Percentiles rank a stretch among this genome's conserved stretches.
Evolutionary conservation across 768 basidiomycete genomes (phyloP).

Genomic region (Boletellus sp.): DNA sequence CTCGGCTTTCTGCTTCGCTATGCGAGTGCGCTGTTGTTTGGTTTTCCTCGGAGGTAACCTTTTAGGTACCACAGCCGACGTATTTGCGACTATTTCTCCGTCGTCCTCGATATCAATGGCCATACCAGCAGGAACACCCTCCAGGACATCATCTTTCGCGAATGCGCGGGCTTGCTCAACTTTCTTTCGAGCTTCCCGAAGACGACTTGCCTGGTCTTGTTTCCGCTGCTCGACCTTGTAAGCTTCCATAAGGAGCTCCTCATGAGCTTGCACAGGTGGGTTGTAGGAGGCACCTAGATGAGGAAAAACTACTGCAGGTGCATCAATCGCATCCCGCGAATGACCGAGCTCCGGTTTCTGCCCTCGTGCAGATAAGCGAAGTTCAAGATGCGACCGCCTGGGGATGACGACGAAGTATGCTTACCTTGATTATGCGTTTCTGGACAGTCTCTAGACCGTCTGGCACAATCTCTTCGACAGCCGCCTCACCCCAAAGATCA

Average conservation of each 20-base stretch:
- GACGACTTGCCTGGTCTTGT: slow-evolving; percentile 49
- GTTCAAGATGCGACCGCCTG: not conserved
- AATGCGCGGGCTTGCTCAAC: slow-evolving; percentile 46
- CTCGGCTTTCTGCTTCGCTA: slow-evolving; percentile 59
- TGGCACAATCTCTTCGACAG: slow-evolving; percentile 37
- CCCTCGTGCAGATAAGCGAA: not conserved
- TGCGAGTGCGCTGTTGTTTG: slow-evolving; percentile 66
- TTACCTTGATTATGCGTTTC: slow-evolving; percentile 52
- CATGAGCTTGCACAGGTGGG: slow-evolving; percentile 70
- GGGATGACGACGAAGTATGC: not conserved
- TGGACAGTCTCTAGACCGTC: slow-evolving; percentile 38
- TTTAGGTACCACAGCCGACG: slow-evolving; percentile 35
- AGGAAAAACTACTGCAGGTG: slow-evolving; percentile 67
- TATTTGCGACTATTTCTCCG: slow-evolving; percentile 33
- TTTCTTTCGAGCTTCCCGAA: slow-evolving; percentile 50
- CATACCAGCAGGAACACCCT: slow-evolving; percentile 62
- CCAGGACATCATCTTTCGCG: slow-evolving; percentile 30
- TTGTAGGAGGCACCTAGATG: slow-evolving; percentile 90
- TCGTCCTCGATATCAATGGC: slow-evolving; percentile 45
- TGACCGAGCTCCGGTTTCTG: slow-evolving; percentile 49
- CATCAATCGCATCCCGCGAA: slow-evolving; percentile 49
- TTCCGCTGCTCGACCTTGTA: slow-evolving; percentile 61
- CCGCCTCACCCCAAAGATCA: slow-evolving; percentile 53
- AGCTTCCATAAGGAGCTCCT: slow-evolving; percentile 65
- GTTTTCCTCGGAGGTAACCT: slow-evolving; percentile 49